Conservation (phyloP, 371 early-diverging fungal genomes). For the Capniomyces stellatus region DNA sequence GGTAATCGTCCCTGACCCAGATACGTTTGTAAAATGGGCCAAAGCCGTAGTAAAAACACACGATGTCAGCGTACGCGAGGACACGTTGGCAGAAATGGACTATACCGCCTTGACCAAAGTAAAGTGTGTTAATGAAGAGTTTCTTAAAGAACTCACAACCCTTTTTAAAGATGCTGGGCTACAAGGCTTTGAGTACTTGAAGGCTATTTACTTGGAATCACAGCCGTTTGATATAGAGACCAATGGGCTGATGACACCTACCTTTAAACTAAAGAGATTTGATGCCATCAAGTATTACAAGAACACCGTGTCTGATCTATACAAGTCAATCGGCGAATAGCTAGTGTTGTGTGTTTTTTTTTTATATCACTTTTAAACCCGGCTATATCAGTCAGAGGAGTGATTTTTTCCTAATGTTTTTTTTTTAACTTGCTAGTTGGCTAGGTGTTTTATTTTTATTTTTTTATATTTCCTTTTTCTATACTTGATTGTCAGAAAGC, state of each 20-base stretch:
- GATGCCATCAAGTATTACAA: slow-evolving; percentile 46
- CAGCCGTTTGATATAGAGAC: slow-evolving; percentile 64
- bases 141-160: slow-evolving; percentile 38
- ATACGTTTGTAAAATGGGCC: slow-evolving; percentile 22
- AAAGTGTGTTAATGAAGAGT: slow-evolving; percentile 31
- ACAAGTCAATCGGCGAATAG: too few species aligned
- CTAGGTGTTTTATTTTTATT: too few species aligned
- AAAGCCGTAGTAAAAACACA: slow-evolving; percentile 8
- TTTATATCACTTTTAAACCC: too few species aligned
- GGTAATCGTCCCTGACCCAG: slow-evolving; percentile 59
- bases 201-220: slow-evolving; percentile 43
- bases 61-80: slow-evolving; percentile 3
- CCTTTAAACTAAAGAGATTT: slow-evolving; percentile 62
- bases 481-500: too few species aligned
- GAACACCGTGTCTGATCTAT: slow-evolving; percentile 35
- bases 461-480: too few species aligned
- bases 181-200: slow-evolving; percentile 50
- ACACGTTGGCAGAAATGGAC: slow-evolving; percentile 6
- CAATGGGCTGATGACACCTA: slow-evolving; percentile 60
- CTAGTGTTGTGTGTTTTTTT: too few species aligned
- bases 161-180: slow-evolving; percentile 30
- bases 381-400: too few species aligned
- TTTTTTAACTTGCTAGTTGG: too few species aligned
- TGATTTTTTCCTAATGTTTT: too few species aligned
- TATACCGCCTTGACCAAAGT: slow-evolving; percentile 32